Base-by-base conservation (phyloP, 2,329 filamentous ascomycete species). In the Colletotrichum acutatum region DNA sequence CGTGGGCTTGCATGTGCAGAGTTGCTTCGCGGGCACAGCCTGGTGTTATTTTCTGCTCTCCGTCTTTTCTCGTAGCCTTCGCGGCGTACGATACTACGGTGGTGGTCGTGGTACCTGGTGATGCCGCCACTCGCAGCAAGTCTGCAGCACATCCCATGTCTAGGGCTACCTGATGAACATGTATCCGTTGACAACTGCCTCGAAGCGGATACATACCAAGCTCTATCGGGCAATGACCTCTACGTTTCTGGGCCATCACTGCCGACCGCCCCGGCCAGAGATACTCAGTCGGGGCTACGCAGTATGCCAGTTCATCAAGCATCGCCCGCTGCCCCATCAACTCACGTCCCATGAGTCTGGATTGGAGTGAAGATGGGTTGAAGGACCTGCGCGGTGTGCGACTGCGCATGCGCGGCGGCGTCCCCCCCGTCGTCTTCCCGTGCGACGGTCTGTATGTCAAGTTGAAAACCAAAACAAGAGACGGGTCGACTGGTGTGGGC, bases 261-360 rank as follows among this genome's bases (percentile, higher is more conserved):
- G 54, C 70, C 59, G 70, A 72, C 58, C 58, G 66, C 70, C 66
- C 70, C 70, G 66, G 70, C n/a, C 42, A 49, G 56, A 68, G 54
- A 69, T 69, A 37, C 70, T 69, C 70, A 69, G 66, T 69, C 54
- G 42, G 70, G 70, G 70, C 32, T 56, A 42, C 34, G 34, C 34
- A 42, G 34, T 42, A 28, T 72, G 70, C 70, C 70, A 72, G 70
- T 72, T 72, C 70, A 72, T 64, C 70, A 72, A 72, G 70, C 70
- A 72, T 67, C 66, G 59, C 62, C 70, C 70, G 59, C 59, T 63
- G 66, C 70, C 70, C 66, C 70, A 72, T 72, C 70, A 69, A 59
- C 34, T 72, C 59, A 64, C 32, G 59, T 69, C 59, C 59, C 66
- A 24, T 69, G 66, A 30, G 24, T 54, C 66, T 72, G 66, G 59